Evolutionary conservation across 306 rosid species (phyloP), one percentile per base, ranked within the genome.

Genomic region (Abrus precatorius): DNA sequence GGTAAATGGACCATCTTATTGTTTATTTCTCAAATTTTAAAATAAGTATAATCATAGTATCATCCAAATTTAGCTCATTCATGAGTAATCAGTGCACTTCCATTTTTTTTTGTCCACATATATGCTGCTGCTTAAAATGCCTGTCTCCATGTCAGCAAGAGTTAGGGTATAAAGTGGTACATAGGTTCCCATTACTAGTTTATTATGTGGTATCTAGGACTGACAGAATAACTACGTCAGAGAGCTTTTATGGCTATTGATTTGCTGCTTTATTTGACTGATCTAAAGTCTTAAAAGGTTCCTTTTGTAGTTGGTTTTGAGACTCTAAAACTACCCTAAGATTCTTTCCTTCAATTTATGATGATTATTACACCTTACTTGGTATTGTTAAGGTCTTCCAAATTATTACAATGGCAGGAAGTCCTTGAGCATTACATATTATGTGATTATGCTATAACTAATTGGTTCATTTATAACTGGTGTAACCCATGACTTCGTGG

Each of bases 331-430:
- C 60, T 45, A 69, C 20, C 5, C 50, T 5, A 30, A 32, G 75
- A 29, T 69, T 48, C 70, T 44, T 4, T 69, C 40, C 52, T 69
- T 67, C 44, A 12, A 10, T 53, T 14, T 72, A 9, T 69, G 30
- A 47, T 29, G 54, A 68, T 67, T 27, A 66, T 43, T 27, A 13
- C 36, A 9, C 69, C 9, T n/a, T 12, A 61, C 33, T 5, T 36
- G 12, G 69, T n/a, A 13, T 34, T 36, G 11, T 63, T 36, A 41
- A 34, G 74, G 59, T 63, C 40, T 82, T 75, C 50, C 12, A 68
- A 69, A 59, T 49, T 27, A 49, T 60, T 40, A 56, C 67, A 7
- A 1, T 9, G 68, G 45, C 40, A 47, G 29, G 49, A 38, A 29
- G 28, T 64, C 74, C 54, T 52, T 53, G 28, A 74, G 77, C 36